Evolutionary conservation across 805 yeast genomes (phyloP).

Genomic region (Lipomyces starkeyi): DNA sequence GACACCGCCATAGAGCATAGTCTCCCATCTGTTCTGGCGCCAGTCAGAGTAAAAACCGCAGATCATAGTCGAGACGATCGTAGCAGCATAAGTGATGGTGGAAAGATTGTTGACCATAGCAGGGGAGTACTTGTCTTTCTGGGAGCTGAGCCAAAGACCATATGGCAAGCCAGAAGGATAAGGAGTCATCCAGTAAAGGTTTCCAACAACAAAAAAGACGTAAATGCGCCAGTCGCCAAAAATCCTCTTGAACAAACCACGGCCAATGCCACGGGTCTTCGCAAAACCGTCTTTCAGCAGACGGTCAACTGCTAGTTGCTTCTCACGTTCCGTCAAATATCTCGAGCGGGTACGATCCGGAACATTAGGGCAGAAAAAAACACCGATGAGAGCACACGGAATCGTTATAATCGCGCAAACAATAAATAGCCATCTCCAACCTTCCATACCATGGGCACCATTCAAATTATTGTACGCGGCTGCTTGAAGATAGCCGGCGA

Average conservation of each 20-base stretch:
- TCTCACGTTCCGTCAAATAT: conserved; percentile 62
- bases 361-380: conserved; percentile 67
- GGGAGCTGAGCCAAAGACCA: conserved; percentile 32
- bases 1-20: conserved; percentile 23
- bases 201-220: conserved; percentile 27
- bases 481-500: conserved; percentile 69
- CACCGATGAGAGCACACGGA: conserved; percentile 62
- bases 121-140: background rate
- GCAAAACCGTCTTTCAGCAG: conserved; percentile 40
- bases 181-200: conserved; percentile 35
- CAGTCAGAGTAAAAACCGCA: conserved; percentile 52
- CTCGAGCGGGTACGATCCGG: conserved; percentile 62
- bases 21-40: conserved; percentile 35
- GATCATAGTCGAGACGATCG: conserved; percentile 51
- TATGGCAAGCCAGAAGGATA: conserved; percentile 29
- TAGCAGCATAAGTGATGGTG: conserved; percentile 64
- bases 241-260: conserved; percentile 24
- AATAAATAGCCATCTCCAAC: conserved; percentile 79
- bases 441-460: conserved; percentile 59
- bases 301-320: conserved; percentile 56
- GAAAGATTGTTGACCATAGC: conserved; percentile 53
- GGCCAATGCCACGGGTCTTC: conserved; percentile 26
- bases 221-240: conserved; percentile 31
- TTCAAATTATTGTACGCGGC: conserved; percentile 56
- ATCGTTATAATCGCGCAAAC: conserved; percentile 66